These are phyloP conservation scores for Colletotrichum camelliae DNA, from an alignment of 2,329 filamentous ascomycete species.

Conservation along the genomic window DNA sequence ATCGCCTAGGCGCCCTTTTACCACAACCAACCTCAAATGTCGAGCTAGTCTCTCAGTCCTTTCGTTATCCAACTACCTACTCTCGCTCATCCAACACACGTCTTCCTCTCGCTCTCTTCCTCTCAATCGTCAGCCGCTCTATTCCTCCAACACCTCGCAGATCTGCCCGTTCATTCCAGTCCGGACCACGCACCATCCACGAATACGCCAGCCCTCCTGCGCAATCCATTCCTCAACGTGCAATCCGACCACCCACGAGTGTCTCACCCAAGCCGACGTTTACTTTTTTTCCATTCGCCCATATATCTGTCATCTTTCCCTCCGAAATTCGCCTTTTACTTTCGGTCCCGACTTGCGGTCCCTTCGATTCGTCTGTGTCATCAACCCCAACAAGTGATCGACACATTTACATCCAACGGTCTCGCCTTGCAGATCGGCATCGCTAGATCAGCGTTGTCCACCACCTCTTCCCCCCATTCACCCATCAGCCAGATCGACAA, in stretches of 20 bases:
- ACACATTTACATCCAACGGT: background rate
- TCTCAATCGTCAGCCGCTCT: background rate
- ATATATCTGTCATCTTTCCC: constrained; percentile 8
- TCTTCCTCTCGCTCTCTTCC: background rate
- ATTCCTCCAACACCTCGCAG: background rate
- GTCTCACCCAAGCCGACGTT: background rate
- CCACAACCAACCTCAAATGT: constrained; percentile 8
- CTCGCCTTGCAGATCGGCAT: constrained; percentile 12
- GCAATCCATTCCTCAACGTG: constrained; percentile 12
- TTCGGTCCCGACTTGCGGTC: background rate
- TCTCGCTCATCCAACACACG: background rate
- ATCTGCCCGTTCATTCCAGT: constrained; percentile 11
- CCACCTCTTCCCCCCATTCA: background rate
- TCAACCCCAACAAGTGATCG: constrained; percentile 7
- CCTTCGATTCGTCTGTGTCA: background rate
- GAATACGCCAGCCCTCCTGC: background rate
- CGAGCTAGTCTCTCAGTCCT: constrained; percentile 26
- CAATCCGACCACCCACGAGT: background rate
- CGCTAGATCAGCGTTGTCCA: constrained; percentile 8
- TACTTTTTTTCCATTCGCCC: background rate
- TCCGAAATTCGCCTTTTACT: background rate
- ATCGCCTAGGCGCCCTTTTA: constrained; percentile 8
- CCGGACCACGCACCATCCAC: background rate
- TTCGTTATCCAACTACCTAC: constrained; percentile 17
- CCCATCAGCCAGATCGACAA: background rate